Evolutionary conservation across 2,329 filamentous ascomycete genomes (phyloP).

Genomic region (Monilinia fructicola): DNA sequence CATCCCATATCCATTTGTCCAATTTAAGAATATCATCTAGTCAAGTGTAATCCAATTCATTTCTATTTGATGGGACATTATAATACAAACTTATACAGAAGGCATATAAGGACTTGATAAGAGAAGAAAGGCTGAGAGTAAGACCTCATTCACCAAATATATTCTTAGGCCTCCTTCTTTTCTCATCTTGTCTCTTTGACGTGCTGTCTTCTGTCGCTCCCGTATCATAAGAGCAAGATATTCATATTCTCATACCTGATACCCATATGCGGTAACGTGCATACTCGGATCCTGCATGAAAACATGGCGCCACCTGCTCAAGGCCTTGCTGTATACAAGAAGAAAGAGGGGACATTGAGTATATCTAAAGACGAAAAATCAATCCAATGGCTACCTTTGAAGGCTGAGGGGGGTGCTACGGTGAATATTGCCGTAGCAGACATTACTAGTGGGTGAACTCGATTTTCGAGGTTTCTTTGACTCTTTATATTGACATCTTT

Average conservation of each 20-base stretch:
- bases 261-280: constrained; percentile 8
- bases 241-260: neutral
- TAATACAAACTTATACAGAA: neutral
- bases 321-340: constrained; percentile 81
- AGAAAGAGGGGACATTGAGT: constrained; percentile 84
- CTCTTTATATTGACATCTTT: constrained; percentile 29
- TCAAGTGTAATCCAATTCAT: neutral
- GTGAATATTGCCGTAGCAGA: constrained; percentile 70
- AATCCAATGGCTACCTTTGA: constrained; percentile 78
- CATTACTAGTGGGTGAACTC: constrained; percentile 71
- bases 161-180: neutral
- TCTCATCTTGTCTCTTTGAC: neutral
- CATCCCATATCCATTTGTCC: neutral
- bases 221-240: neutral
- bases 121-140: neutral
- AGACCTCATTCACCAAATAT: neutral
- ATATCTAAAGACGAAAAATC: constrained; percentile 71
- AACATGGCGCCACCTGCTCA: constrained; percentile 30
- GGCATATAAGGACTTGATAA: neutral
- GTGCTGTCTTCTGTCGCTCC: neutral
- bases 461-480: constrained; percentile 21
- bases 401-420: constrained; percentile 57
- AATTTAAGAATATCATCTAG: neutral
- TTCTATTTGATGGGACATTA: neutral
- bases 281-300: constrained; percentile 15